Conservation (phyloP, 371 early-diverging fungal genomes). For the Apophysomyces sp. region DNA sequence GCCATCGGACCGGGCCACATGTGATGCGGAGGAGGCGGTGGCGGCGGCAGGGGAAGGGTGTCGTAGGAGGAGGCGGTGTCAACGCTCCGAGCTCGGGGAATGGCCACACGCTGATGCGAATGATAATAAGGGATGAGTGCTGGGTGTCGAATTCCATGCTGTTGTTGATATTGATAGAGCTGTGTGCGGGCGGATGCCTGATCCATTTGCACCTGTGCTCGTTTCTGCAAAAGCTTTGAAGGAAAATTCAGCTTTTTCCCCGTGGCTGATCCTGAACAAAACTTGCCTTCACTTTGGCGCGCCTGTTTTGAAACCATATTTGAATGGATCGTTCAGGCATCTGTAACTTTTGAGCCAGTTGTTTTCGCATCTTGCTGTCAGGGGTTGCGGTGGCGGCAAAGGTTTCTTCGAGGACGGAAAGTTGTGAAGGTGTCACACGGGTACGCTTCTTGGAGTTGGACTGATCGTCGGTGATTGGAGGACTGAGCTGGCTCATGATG, state of each 20-base stretch:
- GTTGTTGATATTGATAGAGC: conserved; percentile 2
- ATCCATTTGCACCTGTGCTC: conserved; percentile 32
- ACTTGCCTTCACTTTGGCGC: conserved; percentile 84
- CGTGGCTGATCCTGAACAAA: not conserved
- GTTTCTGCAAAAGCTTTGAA: conserved; percentile 29
- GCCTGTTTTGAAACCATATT: conserved; percentile 99
- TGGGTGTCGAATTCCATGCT: conserved; percentile 1
- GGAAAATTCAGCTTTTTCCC: not conserved
- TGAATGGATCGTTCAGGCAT: conserved; percentile 96
- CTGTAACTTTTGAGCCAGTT: conserved; percentile 79
- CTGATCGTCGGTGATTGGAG: not conserved
- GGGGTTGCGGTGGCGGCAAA: conserved; percentile 71
- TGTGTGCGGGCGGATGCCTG: conserved; percentile 14
- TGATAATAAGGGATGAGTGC: not conserved
- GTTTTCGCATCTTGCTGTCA: conserved; percentile 81
- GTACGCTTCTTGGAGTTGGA: conserved; percentile 59
- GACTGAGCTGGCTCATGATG: not conserved
- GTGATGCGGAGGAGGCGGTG: not conserved
- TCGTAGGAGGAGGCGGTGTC: not conserved
- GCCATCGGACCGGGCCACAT: not conserved
- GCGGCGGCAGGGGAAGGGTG: not conserved
- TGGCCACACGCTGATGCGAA: conserved; percentile 1
- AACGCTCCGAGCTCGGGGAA: not conserved
- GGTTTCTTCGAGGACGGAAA: conserved; percentile 72
- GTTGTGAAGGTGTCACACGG: conserved; percentile 73